Evolutionary conservation across 306 rosid species (phyloP), one percentile per base, ranked within the genome.

Genomic region (Glycyrrhiza uralensis): DNA sequence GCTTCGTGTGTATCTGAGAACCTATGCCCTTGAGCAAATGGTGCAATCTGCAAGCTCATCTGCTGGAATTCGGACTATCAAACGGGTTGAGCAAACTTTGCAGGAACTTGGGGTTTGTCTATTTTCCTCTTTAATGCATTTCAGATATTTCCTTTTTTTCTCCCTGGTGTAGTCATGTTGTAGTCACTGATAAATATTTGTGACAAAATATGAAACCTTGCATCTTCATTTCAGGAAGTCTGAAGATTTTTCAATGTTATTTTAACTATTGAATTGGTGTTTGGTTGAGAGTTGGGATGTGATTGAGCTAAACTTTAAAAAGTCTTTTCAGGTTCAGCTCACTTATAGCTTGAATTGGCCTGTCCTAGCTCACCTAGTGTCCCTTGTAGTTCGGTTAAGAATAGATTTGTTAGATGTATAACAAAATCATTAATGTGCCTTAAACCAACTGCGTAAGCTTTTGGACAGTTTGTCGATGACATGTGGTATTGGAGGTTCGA

Each of bases 11-110:
- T 95, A 95, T 83, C 73, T 89, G 83, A 86, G 97, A 76, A 95
- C 99, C 30, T 91, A 91, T 78, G 96, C 90, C 29, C 96, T 95
- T 61, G 97, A 89, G 41, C 98, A 94, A 85, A 89, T 91, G 97
- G 89, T 94, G 66, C 92, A 89, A 80, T 89, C 95, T 82, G 92
- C 92, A 26, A 87, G 90, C 59, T 78, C 98, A 67, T 87, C 96
- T 75, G 97, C 90, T 75, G 98, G 97, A 79, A 89, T 91, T 70
- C 79, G 96, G 75, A 91, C 96, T 61, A 87, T 91, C 86, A 94
- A 94, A 79, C 87, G 96, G 52, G 90, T 94, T 32, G 98, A 94
- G 71, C 98, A 94, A 87, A 94, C 92, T 67, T 80, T 94, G 78
- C 97, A 89, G 86, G 96, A 89, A 61, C 96, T 95, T 66, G 94